Evolutionary conservation across 2,329 filamentous ascomycete genomes (phyloP), one percentile per base, ranked within the genome.

Genomic region (Clarireedia paspali): DNA sequence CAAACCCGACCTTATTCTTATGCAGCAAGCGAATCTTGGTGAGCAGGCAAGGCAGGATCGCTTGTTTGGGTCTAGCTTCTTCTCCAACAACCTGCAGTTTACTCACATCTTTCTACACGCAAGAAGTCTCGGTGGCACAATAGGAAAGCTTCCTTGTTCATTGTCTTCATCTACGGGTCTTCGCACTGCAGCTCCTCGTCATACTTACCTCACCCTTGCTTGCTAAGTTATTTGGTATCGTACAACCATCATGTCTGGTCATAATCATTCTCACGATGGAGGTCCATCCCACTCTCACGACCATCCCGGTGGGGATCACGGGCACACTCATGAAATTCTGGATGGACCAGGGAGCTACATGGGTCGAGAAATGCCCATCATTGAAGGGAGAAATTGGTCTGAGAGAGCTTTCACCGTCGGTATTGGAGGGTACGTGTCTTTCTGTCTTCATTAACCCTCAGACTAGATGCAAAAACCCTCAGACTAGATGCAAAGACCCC

Each of bases 261-360:
- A 64, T 50, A 46, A 51, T 42, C 64, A 66, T 50, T 64, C 61
- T 51, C 64, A 67, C 44, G 63, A 64, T 42, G 59, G 59, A 49
- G 61, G 59, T 36, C 83, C 84, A 68, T 76, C 79, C 5, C 82
- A 88, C 70, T 63, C 72, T 47, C 71, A 73, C 40, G 70, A 69
- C 63, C 73, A 75, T 60, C 77, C 79, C 59, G 79, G 78, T 54
- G 78, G 77, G 44, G 88, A 92, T 68, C 94, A 97, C 72, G 94
- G 94, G 66, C 94, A 99, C 76, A 89, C 87, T 1, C 94, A 97
- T 71, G 94, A 97, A 77, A 91, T 97, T 67, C 87, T 96, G 63
- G 87, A 94, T 68, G 92, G 92, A 0, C 94, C 94, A 0, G 94
- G 94, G 46, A 95, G 90, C 68, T 97, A 88, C 70, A 73, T 94